A percentile compares a stretch with the other conserved stretches of the same genome.
These are phyloP conservation scores for Sparassis latifolia DNA, from an alignment of 1,284 basidiomycete species.

Conservation along the genomic window DNA sequence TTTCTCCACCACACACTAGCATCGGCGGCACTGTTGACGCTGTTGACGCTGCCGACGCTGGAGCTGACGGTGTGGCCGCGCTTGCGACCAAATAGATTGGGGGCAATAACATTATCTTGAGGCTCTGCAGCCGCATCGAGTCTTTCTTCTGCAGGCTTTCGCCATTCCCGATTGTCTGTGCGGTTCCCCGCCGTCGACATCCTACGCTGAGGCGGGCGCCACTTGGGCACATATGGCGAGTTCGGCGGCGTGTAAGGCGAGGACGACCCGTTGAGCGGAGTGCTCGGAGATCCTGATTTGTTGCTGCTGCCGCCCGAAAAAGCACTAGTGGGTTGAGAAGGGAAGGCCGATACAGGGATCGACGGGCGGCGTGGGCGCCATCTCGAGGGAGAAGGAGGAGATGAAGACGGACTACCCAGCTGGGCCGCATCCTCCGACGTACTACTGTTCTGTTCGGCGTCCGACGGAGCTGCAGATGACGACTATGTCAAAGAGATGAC, in stretches of 20 bases:
- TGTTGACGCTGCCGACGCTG: no score
- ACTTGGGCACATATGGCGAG: conserved; percentile 2
- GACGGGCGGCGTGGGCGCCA: not conserved
- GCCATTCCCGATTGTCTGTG: not conserved
- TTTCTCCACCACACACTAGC: not conserved
- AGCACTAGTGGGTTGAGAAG: not conserved
- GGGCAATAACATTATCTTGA: not conserved
- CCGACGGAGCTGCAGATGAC: not conserved
- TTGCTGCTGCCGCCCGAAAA: not conserved
- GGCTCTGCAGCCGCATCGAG: not conserved
- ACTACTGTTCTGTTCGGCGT: not conserved
- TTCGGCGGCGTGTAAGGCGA: not conserved
- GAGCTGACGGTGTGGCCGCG: not conserved
- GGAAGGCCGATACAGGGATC: not conserved
- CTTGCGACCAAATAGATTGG: not conserved
- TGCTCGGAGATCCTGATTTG: not conserved
- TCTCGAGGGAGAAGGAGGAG: not conserved
- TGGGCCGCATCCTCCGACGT: not conserved
- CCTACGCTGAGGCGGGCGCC: conserved; percentile 3
- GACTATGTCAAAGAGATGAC: not conserved
- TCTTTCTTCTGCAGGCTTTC: not conserved
- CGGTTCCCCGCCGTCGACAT: not conserved
- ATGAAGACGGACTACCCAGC: not conserved
- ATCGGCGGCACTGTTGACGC: not conserved
- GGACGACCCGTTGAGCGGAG: no score